Percentiles rank a stretch among this genome's conserved stretches.
These are phyloP conservation scores for Trametes gibbosa DNA, from an alignment of 768 basidiomycete genomes.

Conservation along the genomic window DNA sequence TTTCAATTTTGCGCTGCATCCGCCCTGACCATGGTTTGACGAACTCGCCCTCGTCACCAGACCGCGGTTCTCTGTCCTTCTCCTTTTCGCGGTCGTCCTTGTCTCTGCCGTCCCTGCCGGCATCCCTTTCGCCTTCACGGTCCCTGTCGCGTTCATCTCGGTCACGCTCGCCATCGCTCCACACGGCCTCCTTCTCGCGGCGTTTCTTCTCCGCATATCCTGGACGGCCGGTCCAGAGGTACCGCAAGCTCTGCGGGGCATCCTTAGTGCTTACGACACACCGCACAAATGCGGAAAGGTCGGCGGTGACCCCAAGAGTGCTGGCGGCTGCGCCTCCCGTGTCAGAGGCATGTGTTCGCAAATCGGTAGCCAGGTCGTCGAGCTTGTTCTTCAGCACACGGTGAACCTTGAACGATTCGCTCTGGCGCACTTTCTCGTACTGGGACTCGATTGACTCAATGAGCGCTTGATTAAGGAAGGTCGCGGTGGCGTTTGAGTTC, in stretches of 20 bases:
- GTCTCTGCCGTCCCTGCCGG: constrained; percentile 33
- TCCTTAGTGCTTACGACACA: constrained; percentile 38
- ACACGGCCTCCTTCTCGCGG: constrained; percentile 35
- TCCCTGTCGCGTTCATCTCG: constrained; percentile 37
- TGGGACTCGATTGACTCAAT: constrained; percentile 46
- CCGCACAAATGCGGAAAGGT: constrained; percentile 52
- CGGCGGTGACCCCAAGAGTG: constrained; percentile 46
- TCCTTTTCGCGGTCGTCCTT: constrained; percentile 32
- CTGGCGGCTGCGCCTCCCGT: constrained; percentile 25
- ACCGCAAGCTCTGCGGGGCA: constrained; percentile 32
- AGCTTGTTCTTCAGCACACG: constrained; percentile 60
- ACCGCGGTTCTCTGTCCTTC: constrained; percentile 29
- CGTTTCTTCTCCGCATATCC: constrained; percentile 30
- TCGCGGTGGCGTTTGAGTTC: background rate
- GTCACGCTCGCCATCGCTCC: constrained; percentile 35
- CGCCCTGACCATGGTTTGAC: constrained; percentile 41
- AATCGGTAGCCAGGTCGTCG: constrained; percentile 46
- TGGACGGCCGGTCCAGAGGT: constrained; percentile 36
- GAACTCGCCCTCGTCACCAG: constrained; percentile 32
- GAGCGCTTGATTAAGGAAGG: constrained; percentile 43
- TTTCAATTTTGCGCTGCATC: constrained; percentile 47
- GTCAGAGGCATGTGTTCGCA: constrained; percentile 28
- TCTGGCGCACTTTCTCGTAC: constrained; percentile 45
- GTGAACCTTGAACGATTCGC: constrained; percentile 60
- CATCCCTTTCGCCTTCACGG: constrained; percentile 31